A percentile compares a stretch with the other conserved stretches of the same genome.
Evolutionary conservation across 2,329 filamentous ascomycete species (phyloP).

Genomic region (Sarocladium strictum): DNA sequence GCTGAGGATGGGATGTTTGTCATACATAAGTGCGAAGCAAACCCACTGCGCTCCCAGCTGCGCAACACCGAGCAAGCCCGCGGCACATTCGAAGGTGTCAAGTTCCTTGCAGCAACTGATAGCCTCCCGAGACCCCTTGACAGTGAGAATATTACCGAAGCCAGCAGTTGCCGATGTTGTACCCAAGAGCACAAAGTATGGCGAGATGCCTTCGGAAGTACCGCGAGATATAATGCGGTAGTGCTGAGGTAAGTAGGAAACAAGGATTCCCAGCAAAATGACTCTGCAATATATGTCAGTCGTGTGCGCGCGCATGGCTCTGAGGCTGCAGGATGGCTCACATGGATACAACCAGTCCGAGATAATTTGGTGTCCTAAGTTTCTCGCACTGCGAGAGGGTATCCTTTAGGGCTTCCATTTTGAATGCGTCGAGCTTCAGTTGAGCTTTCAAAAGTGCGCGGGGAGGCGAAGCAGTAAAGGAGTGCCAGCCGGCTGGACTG

Average conservation of each 20-base stretch:
- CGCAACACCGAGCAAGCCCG: constrained; percentile 79
- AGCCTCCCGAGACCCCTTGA: constrained; percentile 77
- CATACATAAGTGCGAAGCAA: constrained; percentile 88
- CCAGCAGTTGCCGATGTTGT: constrained; percentile 82
- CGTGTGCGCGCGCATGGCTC: too few relatives aligned
- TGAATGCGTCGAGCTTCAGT: background rate
- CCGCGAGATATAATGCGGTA: constrained; percentile 79
- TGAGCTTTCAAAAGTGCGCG: too few relatives aligned
- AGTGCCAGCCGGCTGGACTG: too few relatives aligned
- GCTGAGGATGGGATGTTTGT: constrained; percentile 13
- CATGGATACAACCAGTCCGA: constrained; percentile 53
- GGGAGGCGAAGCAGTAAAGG: too few relatives aligned
- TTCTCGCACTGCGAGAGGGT: constrained; percentile 35
- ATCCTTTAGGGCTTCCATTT: constrained; percentile 5
- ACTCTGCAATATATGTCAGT: too few relatives aligned
- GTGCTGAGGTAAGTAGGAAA: constrained; percentile 94
- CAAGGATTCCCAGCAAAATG: constrained; percentile 79
- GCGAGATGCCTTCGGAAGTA: constrained; percentile 90
- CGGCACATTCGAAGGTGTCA: constrained; percentile 74
- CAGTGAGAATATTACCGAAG: constrained; percentile 85
- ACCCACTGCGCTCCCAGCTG: constrained; percentile 90
- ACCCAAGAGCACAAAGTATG: constrained; percentile 91
- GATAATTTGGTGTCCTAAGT: constrained; percentile 45
- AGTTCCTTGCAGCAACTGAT: constrained; percentile 82
- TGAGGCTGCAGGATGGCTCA: constrained; percentile 29